Evolutionary conservation across 768 basidiomycete species (phyloP).

Genomic region (Hirschioporus abietinus): DNA sequence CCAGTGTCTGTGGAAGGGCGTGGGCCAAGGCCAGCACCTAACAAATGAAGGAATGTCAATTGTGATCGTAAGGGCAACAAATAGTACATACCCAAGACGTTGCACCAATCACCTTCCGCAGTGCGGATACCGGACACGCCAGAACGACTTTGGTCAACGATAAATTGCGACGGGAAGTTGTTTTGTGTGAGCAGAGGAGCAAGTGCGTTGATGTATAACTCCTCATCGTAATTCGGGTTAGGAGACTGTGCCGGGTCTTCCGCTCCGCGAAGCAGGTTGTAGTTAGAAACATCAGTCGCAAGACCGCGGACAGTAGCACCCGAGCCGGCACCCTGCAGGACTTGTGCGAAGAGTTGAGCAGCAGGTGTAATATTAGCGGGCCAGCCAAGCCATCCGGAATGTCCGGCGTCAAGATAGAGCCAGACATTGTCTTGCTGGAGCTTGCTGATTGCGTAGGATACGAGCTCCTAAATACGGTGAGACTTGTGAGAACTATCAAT

Average conservation of each 20-base stretch:
- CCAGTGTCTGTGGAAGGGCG: constrained; percentile 29
- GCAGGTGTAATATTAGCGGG: constrained; percentile 22
- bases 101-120: constrained; percentile 23
- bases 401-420: constrained; percentile 22
- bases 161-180: constrained; percentile 18
- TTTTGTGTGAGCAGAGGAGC: constrained; percentile 12
- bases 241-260: constrained; percentile 20
- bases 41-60: neutral
- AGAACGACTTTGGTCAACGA: constrained; percentile 23
- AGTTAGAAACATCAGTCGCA: constrained; percentile 24
- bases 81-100: constrained; percentile 14
- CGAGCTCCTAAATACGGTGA: constrained; percentile 10
- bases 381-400: constrained; percentile 25
- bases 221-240: constrained; percentile 21
- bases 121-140: constrained; percentile 19
- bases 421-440: constrained; percentile 17
- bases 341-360: constrained; percentile 17
- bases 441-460: constrained; percentile 13
- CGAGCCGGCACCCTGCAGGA: constrained; percentile 14
- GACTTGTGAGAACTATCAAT: constrained; percentile 16
- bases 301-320: constrained; percentile 19
- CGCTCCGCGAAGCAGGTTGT: constrained; percentile 18
- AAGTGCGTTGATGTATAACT: constrained; percentile 17
- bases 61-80: neutral
- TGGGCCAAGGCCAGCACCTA: constrained; percentile 28